Evolutionary conservation across 495 filamentous ascomycete genomes (phyloP).

Genomic region (Xylaria acuta): DNA sequence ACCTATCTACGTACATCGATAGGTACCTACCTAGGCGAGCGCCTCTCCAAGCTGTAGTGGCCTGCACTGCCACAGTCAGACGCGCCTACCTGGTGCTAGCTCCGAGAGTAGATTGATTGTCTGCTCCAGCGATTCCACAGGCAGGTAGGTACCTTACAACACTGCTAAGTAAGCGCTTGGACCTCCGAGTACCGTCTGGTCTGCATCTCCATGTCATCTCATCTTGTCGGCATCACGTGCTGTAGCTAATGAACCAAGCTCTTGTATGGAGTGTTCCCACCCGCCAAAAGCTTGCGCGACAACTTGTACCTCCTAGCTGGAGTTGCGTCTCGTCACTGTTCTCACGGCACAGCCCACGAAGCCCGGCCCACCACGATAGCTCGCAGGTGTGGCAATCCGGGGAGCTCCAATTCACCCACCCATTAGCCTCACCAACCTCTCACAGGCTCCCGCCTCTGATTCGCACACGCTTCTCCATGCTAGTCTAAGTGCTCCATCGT

Average conservation of each 20-base stretch:
- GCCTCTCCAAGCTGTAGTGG: not conserved
- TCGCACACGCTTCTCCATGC: slow-evolving; percentile 35
- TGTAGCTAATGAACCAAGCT: not conserved
- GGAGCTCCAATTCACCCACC: slow-evolving; percentile 37
- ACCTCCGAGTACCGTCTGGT: not conserved
- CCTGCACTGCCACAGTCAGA: slow-evolving; percentile 18
- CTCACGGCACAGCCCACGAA: not conserved
- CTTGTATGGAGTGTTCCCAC: slow-evolving; percentile 13
- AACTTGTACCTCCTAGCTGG: not conserved
- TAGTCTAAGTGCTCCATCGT: slow-evolving; percentile 30
- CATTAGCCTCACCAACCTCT: slow-evolving; percentile 37
- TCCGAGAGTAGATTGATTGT: too few relatives aligned
- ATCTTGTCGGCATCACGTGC: slow-evolving; percentile 16
- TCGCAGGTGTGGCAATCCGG: slow-evolving; percentile 27
- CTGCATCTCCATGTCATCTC: not conserved
- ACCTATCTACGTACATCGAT: not conserved
- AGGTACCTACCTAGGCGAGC: not conserved
- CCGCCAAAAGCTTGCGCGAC: slow-evolving; percentile 14
- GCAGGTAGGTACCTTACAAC: not conserved
- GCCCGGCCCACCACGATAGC: slow-evolving; percentile 37
- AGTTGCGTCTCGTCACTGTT: not conserved
- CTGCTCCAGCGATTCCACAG: not conserved
- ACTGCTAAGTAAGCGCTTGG: slow-evolving; percentile 14
- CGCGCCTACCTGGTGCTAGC: not conserved
- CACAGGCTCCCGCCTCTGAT: slow-evolving; percentile 37